Percentiles rank a stretch among this genome's conserved stretches.
Conservation (phyloP, 2,329 filamentous ascomycete genomes). For the Penicillium sp. region DNA sequence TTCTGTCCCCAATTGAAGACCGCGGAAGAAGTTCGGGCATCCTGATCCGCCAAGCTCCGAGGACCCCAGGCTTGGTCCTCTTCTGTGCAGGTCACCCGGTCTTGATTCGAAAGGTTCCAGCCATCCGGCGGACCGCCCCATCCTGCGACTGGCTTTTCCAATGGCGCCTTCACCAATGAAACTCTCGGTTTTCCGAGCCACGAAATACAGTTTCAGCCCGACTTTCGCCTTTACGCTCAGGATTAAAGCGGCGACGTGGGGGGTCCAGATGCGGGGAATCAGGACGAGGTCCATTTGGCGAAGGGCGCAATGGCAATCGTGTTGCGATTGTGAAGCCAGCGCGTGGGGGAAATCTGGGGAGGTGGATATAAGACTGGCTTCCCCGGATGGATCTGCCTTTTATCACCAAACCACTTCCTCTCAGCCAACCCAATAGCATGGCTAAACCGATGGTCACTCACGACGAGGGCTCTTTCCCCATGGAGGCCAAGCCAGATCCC, state of each 20-base stretch:
- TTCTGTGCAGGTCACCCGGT: no score
- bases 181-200: neutral
- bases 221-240: neutral
- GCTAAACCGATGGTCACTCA: constrained; percentile 15
- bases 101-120: neutral
- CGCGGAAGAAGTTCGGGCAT: no score
- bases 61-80: no score
- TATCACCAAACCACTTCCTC: neutral
- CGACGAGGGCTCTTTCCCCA: constrained; percentile 12
- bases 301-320: neutral
- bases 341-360: constrained; percentile 6
- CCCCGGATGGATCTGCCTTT: neutral
- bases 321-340: neutral
- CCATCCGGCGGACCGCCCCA: neutral
- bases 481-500: constrained; percentile 7
- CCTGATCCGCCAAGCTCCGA: no score
- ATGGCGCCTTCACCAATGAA: neutral
- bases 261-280: constrained; percentile 11
- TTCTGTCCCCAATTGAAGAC: no score
- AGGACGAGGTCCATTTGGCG: neutral
- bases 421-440: constrained; percentile 8
- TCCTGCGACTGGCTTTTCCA: neutral
- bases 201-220: neutral
- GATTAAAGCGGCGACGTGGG: constrained; percentile 10
- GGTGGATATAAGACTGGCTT: constrained; percentile 1